Conservation (phyloP, 306 rosid genomes). For the Cucurbita argyrosperma region DNA sequence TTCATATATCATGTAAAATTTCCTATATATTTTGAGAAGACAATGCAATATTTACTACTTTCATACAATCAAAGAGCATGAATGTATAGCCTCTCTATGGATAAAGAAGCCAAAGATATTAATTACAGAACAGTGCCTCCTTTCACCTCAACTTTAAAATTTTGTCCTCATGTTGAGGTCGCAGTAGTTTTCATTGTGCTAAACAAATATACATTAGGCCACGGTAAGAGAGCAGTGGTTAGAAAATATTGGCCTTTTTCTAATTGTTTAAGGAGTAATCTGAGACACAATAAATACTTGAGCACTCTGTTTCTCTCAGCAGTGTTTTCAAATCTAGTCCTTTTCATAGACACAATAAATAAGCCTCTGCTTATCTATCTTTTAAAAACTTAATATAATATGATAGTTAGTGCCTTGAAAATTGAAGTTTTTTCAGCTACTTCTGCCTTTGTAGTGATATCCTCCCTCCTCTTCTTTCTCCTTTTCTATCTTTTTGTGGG, state of each 20-base stretch:
- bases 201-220: slow-evolving; percentile 2
- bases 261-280: slow-evolving; percentile 4
- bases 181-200: slow-evolving; percentile 1
- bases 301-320: not conserved
- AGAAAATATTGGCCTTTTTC: not conserved
- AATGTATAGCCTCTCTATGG: not conserved
- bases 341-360: not conserved
- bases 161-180: not conserved
- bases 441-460: slow-evolving; percentile 7
- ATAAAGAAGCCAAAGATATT: not conserved
- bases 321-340: slow-evolving; percentile 2
- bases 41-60: not conserved
- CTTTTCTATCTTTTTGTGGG: not conserved
- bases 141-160: slow-evolving; percentile 2
- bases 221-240: slow-evolving; percentile 1
- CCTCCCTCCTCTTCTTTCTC: not conserved
- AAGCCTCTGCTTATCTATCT: not conserved
- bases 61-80: not conserved
- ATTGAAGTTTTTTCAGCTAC: not conserved
- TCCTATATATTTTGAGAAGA: not conserved
- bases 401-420: slow-evolving; percentile 5
- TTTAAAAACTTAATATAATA: not conserved
- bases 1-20: not conserved
- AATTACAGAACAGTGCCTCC: not conserved
- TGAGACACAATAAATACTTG: not conserved